Conservation (phyloP, 352 stramenopile genomes). For the Phytophthora chlamydospora region DNA sequence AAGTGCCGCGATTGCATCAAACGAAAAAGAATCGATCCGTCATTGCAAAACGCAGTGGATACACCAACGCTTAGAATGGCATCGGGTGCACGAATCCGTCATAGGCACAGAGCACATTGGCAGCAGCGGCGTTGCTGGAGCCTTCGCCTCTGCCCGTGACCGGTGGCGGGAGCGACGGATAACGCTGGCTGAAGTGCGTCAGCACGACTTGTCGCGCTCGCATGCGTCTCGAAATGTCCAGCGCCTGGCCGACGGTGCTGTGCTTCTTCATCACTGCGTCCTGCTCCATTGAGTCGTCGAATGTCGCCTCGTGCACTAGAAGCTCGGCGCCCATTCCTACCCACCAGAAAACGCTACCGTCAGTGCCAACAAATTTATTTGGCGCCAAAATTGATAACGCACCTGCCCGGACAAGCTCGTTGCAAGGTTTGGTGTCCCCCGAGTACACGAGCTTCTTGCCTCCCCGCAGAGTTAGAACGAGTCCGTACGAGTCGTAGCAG, state of each 20-base stretch:
- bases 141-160: constrained; percentile 8
- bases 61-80: constrained; percentile 19
- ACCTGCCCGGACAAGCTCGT: constrained; percentile 58
- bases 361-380: neutral
- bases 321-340: constrained; percentile 65
- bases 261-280: constrained; percentile 94
- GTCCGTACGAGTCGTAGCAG: constrained; percentile 79
- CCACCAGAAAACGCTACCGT: constrained; percentile 1
- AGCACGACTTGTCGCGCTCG: constrained; percentile 90
- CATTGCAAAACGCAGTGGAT: too few relatives aligned
- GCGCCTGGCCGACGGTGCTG: constrained; percentile 92
- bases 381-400: neutral
- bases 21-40: too few relatives aligned
- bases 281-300: constrained; percentile 95
- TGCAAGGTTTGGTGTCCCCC: constrained; percentile 93
- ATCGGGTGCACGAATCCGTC: constrained; percentile 47
- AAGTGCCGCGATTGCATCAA: too few relatives aligned
- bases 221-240: constrained; percentile 78
- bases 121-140: neutral
- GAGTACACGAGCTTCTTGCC: constrained; percentile 89
- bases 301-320: constrained; percentile 97
- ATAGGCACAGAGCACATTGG: constrained; percentile 38
- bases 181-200: constrained; percentile 95
- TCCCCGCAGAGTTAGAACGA: constrained; percentile 59
- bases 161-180: constrained; percentile 60